These are phyloP conservation scores for Taphrina sp. DNA, from an alignment of 1,139 yeast genomes.

Conservation along the genomic window DNA sequence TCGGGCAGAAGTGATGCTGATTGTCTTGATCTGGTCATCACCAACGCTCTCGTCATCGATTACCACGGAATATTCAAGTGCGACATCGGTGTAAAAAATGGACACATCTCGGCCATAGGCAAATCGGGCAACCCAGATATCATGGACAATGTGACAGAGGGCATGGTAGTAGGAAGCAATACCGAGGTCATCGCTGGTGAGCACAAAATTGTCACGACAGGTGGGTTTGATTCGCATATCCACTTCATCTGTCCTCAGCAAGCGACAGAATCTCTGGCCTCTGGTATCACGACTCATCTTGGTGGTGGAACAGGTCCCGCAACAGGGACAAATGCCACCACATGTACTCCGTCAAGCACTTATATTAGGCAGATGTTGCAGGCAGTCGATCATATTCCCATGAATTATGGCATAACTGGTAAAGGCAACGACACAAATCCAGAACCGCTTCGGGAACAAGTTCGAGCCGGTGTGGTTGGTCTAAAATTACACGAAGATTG, in stretches of 20 bases:
- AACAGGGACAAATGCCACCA: conserved; percentile 36
- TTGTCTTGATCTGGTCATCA: conserved; percentile 32
- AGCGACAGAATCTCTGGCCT: conserved; percentile 33
- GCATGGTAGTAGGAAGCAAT: conserved; percentile 33
- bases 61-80: conserved; percentile 36
- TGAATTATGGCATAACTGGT: conserved; percentile 35
- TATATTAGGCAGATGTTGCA: conserved; percentile 31
- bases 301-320: conserved; percentile 37
- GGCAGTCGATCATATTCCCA: conserved; percentile 32
- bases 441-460: conserved; percentile 31
- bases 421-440: conserved; percentile 33
- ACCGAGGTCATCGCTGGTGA: conserved; percentile 35
- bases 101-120: conserved; percentile 33
- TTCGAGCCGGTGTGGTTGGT: conserved; percentile 34
- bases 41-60: conserved; percentile 34
- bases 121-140: conserved; percentile 35
- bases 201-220: conserved; percentile 33
- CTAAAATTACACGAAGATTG: conserved; percentile 35
- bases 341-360: conserved; percentile 34
- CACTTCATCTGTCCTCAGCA: conserved; percentile 36
- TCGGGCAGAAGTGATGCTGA: conserved; percentile 29
- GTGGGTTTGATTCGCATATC: conserved; percentile 35
- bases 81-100: conserved; percentile 35
- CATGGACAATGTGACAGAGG: conserved; percentile 32
- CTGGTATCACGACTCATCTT: conserved; percentile 35